These are phyloP conservation scores for Pogostemon cablin DNA, from an alignment of 257 asterid genomes.

Conservation along the genomic window DNA sequence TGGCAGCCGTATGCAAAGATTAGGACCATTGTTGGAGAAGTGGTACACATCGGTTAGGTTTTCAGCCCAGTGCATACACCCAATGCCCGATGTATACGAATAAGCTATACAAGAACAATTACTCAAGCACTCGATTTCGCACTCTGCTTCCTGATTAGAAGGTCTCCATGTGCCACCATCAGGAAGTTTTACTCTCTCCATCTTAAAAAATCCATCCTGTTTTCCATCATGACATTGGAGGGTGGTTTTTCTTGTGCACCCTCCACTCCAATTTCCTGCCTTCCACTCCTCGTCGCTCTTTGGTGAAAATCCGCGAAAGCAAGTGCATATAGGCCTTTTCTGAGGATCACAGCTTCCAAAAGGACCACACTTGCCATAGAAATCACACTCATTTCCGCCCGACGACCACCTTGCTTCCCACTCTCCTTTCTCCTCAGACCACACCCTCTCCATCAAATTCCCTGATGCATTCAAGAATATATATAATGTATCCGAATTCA, in stretches of 20 bases:
- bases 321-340: conserved; percentile 42
- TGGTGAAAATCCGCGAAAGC: conserved; percentile 56
- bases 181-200: conserved; percentile 52
- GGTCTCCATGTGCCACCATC: conserved; percentile 27
- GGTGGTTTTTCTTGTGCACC: conserved; percentile 50
- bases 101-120: conserved; percentile 42
- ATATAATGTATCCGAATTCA: conserved; percentile 18
- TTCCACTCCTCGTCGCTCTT: conserved; percentile 45
- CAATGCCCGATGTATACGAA: conserved; percentile 29
- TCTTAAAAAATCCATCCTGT: conserved; percentile 44
- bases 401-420: conserved; percentile 42
- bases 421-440: conserved; percentile 36
- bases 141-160: conserved; percentile 2
- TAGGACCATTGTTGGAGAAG: conserved; percentile 30
- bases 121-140: conserved; percentile 31
- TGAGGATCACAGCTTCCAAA: conserved; percentile 45
- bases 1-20: conserved; percentile 34
- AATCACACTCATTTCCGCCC: conserved; percentile 39
- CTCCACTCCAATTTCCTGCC: conserved; percentile 53
- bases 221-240: conserved; percentile 42
- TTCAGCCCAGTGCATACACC: conserved; percentile 39
- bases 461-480: conserved; percentile 31
- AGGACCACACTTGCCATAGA: conserved; percentile 59
- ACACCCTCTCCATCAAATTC: conserved; percentile 28
- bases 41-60: conserved; percentile 29